Conservation (phyloP, 129 eudicot species). For the Logfia minima region DNA sequence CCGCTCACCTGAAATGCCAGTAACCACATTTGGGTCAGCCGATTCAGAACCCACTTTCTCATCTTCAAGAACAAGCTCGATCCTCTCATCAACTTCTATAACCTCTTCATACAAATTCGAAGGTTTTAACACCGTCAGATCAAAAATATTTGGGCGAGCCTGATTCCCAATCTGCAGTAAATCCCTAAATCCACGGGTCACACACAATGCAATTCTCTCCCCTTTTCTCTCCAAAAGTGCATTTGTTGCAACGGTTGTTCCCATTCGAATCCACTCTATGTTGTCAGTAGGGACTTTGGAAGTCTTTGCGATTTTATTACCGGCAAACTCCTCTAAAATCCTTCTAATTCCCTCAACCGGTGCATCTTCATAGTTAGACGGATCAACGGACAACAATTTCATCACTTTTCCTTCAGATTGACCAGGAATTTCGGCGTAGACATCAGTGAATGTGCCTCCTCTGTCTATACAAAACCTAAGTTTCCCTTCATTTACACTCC, state of each 20-base stretch:
- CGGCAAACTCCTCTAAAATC: constrained; percentile 78
- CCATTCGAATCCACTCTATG: constrained; percentile 98
- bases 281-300: constrained; percentile 86
- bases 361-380: constrained; percentile 95
- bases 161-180: constrained; percentile 88
- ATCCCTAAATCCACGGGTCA: constrained; percentile 78
- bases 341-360: constrained; percentile 96
- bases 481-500: constrained; percentile 59
- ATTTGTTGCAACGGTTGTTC: constrained; percentile 97
- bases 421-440: constrained; percentile 94
- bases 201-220: constrained; percentile 89
- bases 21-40: constrained; percentile 41
- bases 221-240: constrained; percentile 93
- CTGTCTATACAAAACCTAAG: constrained; percentile 92
- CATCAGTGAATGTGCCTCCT: constrained; percentile 99
- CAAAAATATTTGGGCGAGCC: constrained; percentile 95
- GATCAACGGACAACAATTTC: constrained; percentile 91
- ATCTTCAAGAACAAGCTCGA: constrained; percentile 65
- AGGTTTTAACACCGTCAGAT: constrained; percentile 83
- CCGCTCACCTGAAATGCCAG: constrained; percentile 85
- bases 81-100: constrained; percentile 88
- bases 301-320: constrained; percentile 56
- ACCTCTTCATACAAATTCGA: constrained; percentile 91
- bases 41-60: constrained; percentile 28
- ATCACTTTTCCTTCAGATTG: constrained; percentile 73